These are phyloP conservation scores for Suhomyces taliae DNA, from an alignment of 1,139 yeast species.

Conservation along the genomic window DNA sequence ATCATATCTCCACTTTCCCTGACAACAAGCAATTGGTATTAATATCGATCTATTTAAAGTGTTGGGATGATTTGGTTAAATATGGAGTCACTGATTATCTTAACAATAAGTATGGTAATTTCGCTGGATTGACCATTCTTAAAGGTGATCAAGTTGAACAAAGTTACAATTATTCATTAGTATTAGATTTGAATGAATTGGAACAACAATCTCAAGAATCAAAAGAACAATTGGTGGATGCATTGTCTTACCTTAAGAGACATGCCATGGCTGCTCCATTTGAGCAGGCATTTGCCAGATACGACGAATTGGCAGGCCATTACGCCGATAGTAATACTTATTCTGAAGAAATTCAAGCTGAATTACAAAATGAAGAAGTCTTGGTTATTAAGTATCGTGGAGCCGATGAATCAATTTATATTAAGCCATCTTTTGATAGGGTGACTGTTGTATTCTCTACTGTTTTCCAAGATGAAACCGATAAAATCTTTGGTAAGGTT, in stretches of 20 bases:
- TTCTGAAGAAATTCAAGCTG: conserved; percentile 51
- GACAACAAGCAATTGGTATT: conserved; percentile 64
- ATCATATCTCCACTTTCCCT: conserved; percentile 80
- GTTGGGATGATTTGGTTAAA: conserved; percentile 69
- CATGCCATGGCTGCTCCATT: conserved; percentile 92
- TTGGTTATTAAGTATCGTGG: conserved; percentile 86
- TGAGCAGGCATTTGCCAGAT: conserved; percentile 78
- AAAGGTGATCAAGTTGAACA: conserved; percentile 50
- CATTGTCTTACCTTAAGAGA: conserved; percentile 75
- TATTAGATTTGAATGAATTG: conserved; percentile 57
- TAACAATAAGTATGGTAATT: conserved; percentile 37
- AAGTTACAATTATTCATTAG: conserved; percentile 81
- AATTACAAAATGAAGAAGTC: conserved; percentile 54
- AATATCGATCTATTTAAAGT: conserved; percentile 70
- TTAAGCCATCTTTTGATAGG: conserved; percentile 92
- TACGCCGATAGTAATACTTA: conserved; percentile 50
- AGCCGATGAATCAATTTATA: conserved; percentile 78
- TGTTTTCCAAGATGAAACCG: conserved; percentile 94
- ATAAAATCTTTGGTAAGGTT: conserved; percentile 90
- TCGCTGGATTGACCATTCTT: conserved; percentile 29
- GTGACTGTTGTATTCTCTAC: conserved; percentile 96
- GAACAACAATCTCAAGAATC: conserved; percentile 44
- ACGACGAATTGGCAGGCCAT: conserved; percentile 63
- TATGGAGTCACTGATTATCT: conserved; percentile 61
- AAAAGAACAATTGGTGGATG: conserved; percentile 52